A percentile compares a stretch with the other conserved stretches of the same genome.
These are phyloP conservation scores for Aspergillus sp. DNA, from an alignment of 2,329 filamentous ascomycete species.

Conservation along the genomic window DNA sequence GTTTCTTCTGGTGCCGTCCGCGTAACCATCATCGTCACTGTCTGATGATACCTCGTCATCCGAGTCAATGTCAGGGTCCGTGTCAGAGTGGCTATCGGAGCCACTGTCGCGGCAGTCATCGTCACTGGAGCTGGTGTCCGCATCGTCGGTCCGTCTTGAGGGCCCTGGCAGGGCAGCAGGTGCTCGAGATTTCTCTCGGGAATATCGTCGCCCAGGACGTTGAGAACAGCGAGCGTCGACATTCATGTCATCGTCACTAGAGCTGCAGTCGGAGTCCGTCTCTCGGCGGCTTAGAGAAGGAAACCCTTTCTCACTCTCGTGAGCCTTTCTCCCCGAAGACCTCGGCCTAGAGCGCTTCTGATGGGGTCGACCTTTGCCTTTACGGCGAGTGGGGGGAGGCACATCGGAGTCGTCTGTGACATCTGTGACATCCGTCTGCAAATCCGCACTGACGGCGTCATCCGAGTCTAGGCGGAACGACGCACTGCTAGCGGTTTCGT, in stretches of 20 bases:
- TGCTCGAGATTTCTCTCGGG: neutral
- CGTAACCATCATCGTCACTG: neutral
- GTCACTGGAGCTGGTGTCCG: neutral
- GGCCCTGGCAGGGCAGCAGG: neutral
- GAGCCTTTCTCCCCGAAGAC: conserved; percentile 2
- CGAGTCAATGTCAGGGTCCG: neutral
- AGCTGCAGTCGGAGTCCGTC: neutral
- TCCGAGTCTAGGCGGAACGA: conserved; percentile 7
- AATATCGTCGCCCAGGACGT: neutral
- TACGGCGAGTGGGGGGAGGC: neutral
- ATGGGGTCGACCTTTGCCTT: neutral
- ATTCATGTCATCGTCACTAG: neutral
- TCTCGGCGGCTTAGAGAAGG: neutral
- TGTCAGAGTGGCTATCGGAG: neutral
- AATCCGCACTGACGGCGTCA: neutral
- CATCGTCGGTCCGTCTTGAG: neutral
- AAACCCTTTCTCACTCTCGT: neutral
- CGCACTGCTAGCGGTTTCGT: conserved; percentile 4
- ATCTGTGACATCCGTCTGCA: conserved; percentile 1
- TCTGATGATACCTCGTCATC: neutral
- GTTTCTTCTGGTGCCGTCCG: neutral
- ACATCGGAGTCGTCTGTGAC: conserved; percentile 4
- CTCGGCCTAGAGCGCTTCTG: conserved; percentile 1
- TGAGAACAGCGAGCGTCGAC: neutral
- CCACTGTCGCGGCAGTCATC: neutral